phyloP scores from a whole-genome alignment of 768 basidiomycete genomes.

The Baorangia bicolor region DNA sequence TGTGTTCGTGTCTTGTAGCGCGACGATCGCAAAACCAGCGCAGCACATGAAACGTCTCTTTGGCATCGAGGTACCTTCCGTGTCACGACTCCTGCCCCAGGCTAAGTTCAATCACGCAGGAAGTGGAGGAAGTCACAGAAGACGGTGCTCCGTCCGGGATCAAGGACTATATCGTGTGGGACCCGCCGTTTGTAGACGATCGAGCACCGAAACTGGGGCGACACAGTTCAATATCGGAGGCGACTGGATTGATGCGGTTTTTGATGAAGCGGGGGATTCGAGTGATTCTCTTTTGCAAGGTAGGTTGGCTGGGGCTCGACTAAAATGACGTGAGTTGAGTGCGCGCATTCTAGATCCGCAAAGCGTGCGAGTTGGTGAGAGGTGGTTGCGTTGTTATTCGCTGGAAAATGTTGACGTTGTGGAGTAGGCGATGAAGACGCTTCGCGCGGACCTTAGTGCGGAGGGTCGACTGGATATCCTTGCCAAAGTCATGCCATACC shows the following conservation, averaged over 20 bases:
- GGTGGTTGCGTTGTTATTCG: not conserved
- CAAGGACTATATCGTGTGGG: constrained; percentile 83
- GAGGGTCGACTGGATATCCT: constrained; percentile 78
- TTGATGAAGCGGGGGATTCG: constrained; percentile 80
- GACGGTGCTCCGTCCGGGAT: constrained; percentile 82
- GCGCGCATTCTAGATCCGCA: constrained; percentile 55
- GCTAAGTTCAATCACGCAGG: constrained; percentile 24
- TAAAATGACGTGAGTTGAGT: not conserved
- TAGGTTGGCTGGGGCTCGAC: constrained; percentile 19
- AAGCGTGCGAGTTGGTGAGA: constrained; percentile 75
- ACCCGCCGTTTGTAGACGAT: constrained; percentile 57
- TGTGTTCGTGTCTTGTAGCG: constrained; percentile 82
- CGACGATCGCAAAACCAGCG: constrained; percentile 76
- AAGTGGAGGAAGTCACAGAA: constrained; percentile 66
- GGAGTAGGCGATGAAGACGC: constrained; percentile 72
- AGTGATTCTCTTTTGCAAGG: constrained; percentile 89
- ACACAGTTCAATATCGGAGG: constrained; percentile 61
- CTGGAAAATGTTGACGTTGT: constrained; percentile 9
- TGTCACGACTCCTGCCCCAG: not conserved
- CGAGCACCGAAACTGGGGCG: constrained; percentile 54
- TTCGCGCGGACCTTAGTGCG: constrained; percentile 66
- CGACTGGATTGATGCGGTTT: constrained; percentile 69
- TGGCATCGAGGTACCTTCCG: constrained; percentile 47
- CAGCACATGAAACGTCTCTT: constrained; percentile 78
- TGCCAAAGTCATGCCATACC: constrained; percentile 74